Base-by-base conservation (phyloP, 2,329 filamentous ascomycete genomes). In the Diaporthe longicolla region DNA sequence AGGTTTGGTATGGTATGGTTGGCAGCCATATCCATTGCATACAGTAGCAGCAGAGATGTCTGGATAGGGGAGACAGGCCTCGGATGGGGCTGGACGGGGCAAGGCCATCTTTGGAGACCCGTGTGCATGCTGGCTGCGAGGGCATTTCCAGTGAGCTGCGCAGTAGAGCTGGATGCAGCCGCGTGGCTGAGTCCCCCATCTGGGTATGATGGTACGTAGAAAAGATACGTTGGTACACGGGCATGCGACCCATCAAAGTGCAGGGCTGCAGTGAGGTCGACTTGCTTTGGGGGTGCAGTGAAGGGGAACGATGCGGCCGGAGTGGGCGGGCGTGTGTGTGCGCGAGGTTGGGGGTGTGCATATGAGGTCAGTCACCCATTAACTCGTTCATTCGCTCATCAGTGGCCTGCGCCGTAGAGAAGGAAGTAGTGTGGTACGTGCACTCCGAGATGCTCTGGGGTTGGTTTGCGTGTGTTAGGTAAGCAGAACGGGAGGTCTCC, bases 21-120 rank as follows among this genome's bases (percentile, higher is more conserved):
- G 63, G 29, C 45, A 40, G 63, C 24, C 63, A 68, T 68, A 54
- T 50, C 48, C 63, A 54, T 40, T 6, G 48, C 61, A 68, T 54
- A 26, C 63, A 52, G 63, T 15, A 17, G 40, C 40, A 43, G 40
- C 40, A 43, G 40, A 43, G 26, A 54, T 54, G 35, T 68, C 45
- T 68, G 48, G 32, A 52, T 26, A 17, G 26, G 59, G 26, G 13
- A 50, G 59, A 24, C 40, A 57, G 71, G 61, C 61, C 70, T 59
- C 37, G 55, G 70, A 63, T 24, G 50, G 61, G 71, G 66, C 71
- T 61, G 48, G 65, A 73, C 35, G 71, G 70, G 72, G 71, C 45
- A 55, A 50, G 73, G 70, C 69, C 70, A 65, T 43, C 24, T 73
- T 52, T 66, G 13, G 68, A 61, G 55, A 70, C 65, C 65, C 48